Base-by-base conservation (phyloP, 495 filamentous ascomycete genomes). In the Aspergillus saccharolyticus region DNA sequence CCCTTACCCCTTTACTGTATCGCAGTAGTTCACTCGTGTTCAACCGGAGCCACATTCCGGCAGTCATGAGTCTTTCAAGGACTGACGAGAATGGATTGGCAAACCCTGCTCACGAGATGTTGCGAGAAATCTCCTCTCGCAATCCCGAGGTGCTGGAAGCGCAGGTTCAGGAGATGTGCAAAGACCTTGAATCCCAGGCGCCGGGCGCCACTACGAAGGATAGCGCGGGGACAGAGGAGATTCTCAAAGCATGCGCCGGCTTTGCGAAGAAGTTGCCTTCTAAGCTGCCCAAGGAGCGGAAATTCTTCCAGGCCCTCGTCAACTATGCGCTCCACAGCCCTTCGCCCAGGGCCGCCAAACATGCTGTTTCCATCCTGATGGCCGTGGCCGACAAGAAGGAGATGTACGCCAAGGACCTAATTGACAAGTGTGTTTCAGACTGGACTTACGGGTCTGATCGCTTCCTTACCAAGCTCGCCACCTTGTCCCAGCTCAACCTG, bases 101-200 rank as follows among this genome's bases (percentile, higher is more conserved):
- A 16, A 72, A 80, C 9, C 82, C 89, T 0, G 94, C 94, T 8
- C 91, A 97, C 60, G 90, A 96, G 66, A 82, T 97, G 46, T 79
- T 97, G 22, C 93, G 91, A 65, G 89, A 97, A 64, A 96, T 99
- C 28, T 97, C 94, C 0, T 83, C 87, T 44, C 83, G 82, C 19
- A 95, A 91, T 48, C 92, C 94, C 0, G 88, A 91, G 55, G 83
- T 97, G 9, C 87, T 99, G 70, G 89, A 90, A 70, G 88, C 89
- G 1, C 93, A 97, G 61, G 86, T 97, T 5, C 88, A 90, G 47
- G 92, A 96, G 62, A 87, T 99, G 54, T 96, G 91, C 72, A 90
- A 88, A 63, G 81, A 88, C 42, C 78, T 99, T 8, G 83, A 89
- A 62, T 83, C 89, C 19, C 83, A 91, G 65, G 89, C 91, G 7